These are phyloP conservation scores for Fomitopsis pulvina DNA, from an alignment of 768 basidiomycete genomes.

Conservation along the genomic window DNA sequence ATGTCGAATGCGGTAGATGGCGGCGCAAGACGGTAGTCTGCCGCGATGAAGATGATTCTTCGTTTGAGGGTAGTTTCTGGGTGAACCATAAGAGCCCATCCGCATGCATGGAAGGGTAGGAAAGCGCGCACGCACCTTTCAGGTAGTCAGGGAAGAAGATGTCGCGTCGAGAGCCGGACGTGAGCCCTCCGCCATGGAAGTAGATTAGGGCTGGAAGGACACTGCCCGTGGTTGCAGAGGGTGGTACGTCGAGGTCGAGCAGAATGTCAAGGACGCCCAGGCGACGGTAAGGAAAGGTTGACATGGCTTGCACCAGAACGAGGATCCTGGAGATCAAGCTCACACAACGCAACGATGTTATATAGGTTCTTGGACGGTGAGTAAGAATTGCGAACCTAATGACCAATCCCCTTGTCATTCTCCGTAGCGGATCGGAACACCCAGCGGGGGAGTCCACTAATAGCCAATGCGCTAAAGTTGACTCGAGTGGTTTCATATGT, in stretches of 20 bases:
- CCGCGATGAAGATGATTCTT: neutral
- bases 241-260: neutral
- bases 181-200: neutral
- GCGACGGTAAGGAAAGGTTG: neutral
- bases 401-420: too few species aligned
- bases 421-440: too few species aligned
- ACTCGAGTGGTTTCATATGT: too few species aligned
- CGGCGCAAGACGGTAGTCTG: neutral
- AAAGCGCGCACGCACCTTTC: neutral
- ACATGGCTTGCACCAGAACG: too few species aligned
- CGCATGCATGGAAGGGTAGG: neutral
- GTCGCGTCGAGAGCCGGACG: neutral
- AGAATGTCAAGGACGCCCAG: neutral
- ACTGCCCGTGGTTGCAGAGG: neutral
- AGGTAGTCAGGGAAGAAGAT: neutral
- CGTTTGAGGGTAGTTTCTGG: neutral
- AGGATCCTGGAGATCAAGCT: too few species aligned
- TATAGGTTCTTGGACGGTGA: too few species aligned
- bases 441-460: too few species aligned
- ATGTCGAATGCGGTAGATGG: neutral
- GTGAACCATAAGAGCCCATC: neutral
- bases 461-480: too few species aligned
- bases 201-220: neutral
- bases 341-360: too few species aligned
- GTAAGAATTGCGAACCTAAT: too few species aligned